Conservation (phyloP, 768 basidiomycete species). For the Cystobasidium tubakii region DNA sequence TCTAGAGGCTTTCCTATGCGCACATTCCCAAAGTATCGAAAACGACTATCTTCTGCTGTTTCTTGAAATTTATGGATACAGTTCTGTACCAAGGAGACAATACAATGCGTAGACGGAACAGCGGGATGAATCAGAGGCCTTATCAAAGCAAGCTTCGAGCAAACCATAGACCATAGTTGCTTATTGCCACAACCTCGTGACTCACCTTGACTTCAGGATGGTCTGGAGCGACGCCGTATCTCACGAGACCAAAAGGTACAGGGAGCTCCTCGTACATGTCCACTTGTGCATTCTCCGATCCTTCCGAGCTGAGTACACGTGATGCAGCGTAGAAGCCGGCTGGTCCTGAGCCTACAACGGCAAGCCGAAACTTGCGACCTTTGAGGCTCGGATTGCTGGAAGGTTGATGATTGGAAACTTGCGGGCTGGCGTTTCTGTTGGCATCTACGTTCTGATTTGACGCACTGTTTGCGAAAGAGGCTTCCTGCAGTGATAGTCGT, state of each 20-base stretch:
- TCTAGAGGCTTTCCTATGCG: slow-evolving; percentile 45
- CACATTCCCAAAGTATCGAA: slow-evolving; percentile 88
- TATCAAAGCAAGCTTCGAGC: background rate
- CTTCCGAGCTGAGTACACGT: slow-evolving; percentile 57
- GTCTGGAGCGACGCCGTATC: slow-evolving; percentile 96
- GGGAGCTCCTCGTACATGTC: slow-evolving; percentile 90
- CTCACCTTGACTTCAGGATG: slow-evolving; percentile 94
- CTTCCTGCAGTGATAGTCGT: background rate
- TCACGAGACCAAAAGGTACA: slow-evolving; percentile 86
- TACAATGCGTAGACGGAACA: too few relatives aligned
- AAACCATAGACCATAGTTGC: slow-evolving; percentile 7
- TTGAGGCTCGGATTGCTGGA: slow-evolving; percentile 4
- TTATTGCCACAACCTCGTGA: background rate
- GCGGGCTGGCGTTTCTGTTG: too few relatives aligned
- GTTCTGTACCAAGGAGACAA: slow-evolving; percentile 73
- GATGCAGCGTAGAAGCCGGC: slow-evolving; percentile 95
- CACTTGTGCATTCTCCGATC: slow-evolving; percentile 54
- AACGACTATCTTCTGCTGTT: slow-evolving; percentile 68
- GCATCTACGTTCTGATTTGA: too few relatives aligned
- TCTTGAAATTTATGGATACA: slow-evolving; percentile 91
- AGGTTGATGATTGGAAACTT: background rate
- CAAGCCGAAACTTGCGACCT: slow-evolving; percentile 60
- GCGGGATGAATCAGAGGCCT: too few relatives aligned
- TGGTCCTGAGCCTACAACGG: slow-evolving; percentile 87
- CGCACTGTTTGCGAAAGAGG: background rate